A percentile compares a stretch with the other conserved stretches of the same genome.
phyloP scores from a whole-genome alignment of 2,329 filamentous ascomycete species.

The Dryadomyces sulphureus region DNA sequence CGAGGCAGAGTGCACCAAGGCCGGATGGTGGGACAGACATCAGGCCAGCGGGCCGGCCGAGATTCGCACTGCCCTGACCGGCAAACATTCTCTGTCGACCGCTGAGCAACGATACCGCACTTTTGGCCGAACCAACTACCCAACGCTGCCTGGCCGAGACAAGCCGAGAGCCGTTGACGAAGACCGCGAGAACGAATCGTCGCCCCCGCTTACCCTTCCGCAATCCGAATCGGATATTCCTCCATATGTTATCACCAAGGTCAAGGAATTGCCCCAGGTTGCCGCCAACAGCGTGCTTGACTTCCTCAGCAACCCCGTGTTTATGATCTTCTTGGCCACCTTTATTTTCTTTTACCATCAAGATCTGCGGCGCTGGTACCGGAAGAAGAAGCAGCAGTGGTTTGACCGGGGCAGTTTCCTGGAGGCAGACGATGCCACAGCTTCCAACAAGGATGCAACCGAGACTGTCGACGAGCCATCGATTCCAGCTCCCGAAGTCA shows the following conservation, averaged over 20 bases:
- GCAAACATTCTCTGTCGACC: slow-evolving; percentile 46
- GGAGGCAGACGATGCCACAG: background rate
- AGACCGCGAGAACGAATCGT: background rate
- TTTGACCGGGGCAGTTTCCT: background rate
- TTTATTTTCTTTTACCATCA: slow-evolving; percentile 26
- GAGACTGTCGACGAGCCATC: background rate
- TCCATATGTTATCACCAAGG: slow-evolving; percentile 29
- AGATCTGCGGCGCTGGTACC: slow-evolving; percentile 12
- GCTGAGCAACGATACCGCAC: background rate
- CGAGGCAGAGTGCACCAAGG: slow-evolving; percentile 9
- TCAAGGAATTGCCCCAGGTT: slow-evolving; percentile 34
- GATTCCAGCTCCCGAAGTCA: background rate
- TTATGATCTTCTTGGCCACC: slow-evolving; percentile 29
- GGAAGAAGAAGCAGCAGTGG: slow-evolving; percentile 7
- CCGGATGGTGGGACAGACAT: slow-evolving; percentile 12
- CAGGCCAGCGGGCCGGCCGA: slow-evolving; percentile 22
- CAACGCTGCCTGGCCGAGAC: slow-evolving; percentile 4
- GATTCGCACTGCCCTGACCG: slow-evolving; percentile 48
- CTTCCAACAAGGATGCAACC: background rate
- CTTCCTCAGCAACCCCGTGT: slow-evolving; percentile 39
- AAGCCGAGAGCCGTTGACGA: background rate
- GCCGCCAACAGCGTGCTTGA: slow-evolving; percentile 36
- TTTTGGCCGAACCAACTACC: background rate
- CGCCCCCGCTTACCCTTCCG: slow-evolving; percentile 8
- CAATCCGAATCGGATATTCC: slow-evolving; percentile 17